These are phyloP conservation scores for Hypoxylon sp. DNA, from an alignment of 2,329 filamentous ascomycete genomes.

Conservation along the genomic window DNA sequence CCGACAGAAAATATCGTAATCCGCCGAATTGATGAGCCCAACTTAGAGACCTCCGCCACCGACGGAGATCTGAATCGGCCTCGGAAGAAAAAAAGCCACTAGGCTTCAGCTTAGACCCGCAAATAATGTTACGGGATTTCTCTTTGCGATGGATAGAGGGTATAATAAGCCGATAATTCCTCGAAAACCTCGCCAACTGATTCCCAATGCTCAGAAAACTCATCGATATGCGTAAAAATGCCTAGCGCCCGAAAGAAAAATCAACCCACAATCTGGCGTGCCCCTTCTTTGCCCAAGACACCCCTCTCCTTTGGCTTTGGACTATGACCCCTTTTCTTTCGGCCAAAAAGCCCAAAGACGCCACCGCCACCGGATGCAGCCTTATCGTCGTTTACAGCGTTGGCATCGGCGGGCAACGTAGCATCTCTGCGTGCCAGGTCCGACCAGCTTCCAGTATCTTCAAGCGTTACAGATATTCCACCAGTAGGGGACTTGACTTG, in stretches of 20 bases:
- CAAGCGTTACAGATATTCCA: constrained; percentile 91
- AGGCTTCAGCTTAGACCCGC: constrained; percentile 2
- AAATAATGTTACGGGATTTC: constrained; percentile 12
- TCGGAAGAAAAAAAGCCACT: constrained; percentile 8
- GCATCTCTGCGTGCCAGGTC: constrained; percentile 88
- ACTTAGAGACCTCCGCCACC: constrained; percentile 6
- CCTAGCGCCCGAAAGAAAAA: constrained; percentile 20
- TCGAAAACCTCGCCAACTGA: constrained; percentile 8
- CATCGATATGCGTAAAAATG: constrained; percentile 44
- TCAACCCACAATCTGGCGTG: constrained; percentile 83
- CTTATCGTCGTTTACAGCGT: constrained; percentile 67
- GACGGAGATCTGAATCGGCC: constrained; percentile 8
- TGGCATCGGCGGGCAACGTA: constrained; percentile 78
- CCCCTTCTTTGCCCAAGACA: constrained; percentile 94
- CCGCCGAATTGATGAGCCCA: constrained; percentile 20
- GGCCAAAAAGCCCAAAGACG: constrained; percentile 89
- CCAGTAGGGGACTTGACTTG: constrained; percentile 83
- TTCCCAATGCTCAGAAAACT: constrained; percentile 33
- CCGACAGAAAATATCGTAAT: constrained; percentile 26
- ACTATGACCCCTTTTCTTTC: constrained; percentile 93
- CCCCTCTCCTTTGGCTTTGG: constrained; percentile 95
- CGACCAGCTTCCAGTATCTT: constrained; percentile 91
- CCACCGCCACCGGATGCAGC: constrained; percentile 72
- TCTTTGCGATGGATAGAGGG: constrained; percentile 25
- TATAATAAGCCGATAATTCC: constrained; percentile 32